These are phyloP conservation scores for Zoysia matrella DNA, from an alignment of 202 grass and related monocot species.

Conservation along the genomic window DNA sequence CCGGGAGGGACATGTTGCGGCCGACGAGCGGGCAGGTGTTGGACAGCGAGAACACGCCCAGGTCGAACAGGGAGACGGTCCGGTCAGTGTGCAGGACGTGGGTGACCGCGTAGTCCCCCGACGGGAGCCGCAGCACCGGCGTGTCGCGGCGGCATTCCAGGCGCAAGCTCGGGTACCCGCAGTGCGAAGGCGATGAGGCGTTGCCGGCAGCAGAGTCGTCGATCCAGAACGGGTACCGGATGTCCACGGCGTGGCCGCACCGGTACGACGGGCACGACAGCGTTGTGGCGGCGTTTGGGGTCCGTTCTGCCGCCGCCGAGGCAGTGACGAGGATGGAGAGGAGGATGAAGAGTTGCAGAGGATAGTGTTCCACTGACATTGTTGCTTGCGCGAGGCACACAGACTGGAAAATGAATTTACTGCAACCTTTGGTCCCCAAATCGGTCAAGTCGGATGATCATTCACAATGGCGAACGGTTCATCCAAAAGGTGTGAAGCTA, in stretches of 20 bases:
- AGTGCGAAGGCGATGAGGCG: constrained; percentile 1
- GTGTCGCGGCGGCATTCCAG: constrained; percentile 44
- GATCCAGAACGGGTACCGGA: constrained; percentile 67
- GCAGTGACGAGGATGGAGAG: background rate
- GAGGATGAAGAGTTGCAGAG: constrained; percentile 3
- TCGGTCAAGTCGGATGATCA: constrained; percentile 22
- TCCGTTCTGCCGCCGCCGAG: background rate
- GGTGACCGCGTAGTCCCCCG: constrained; percentile 57
- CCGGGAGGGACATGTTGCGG: constrained; percentile 45
- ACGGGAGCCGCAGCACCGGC: constrained; percentile 51
- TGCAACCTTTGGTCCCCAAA: background rate
- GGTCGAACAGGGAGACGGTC: constrained; percentile 44
- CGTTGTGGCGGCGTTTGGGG: constrained; percentile 10
- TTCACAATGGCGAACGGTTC: background rate
- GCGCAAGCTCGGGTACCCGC: constrained; percentile 53
- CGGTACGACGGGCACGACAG: constrained; percentile 41
- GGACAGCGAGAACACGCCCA: constrained; percentile 49
- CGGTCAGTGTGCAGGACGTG: constrained; percentile 44
- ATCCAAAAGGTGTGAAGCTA: constrained; percentile 31
- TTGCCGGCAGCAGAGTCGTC: constrained; percentile 10
- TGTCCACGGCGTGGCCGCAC: constrained; percentile 56
- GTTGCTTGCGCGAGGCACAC: background rate
- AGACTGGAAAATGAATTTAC: background rate
- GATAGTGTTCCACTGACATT: constrained; percentile 12
- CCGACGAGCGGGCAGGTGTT: constrained; percentile 52